These are phyloP conservation scores for Aspergillus fumigatus DNA, from an alignment of 2,329 filamentous ascomycete genomes.

Conservation along the genomic window DNA sequence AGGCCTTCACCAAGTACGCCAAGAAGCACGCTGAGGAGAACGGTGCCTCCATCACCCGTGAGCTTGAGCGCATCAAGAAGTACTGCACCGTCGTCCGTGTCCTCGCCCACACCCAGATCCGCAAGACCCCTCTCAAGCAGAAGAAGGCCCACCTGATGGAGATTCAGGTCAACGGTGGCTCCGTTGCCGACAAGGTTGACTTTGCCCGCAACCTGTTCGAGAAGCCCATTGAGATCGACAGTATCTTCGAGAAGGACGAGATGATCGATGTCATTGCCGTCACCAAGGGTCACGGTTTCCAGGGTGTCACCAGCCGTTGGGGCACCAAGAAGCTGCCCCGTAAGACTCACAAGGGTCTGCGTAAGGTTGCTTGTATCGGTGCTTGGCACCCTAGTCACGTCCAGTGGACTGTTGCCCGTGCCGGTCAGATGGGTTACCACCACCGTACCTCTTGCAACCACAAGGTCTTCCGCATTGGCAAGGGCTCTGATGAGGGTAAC, in stretches of 20 bases:
- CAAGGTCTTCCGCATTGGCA: constrained; percentile 99
- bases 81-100: constrained; percentile 99
- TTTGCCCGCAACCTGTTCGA: constrained; percentile 96
- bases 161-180: constrained; percentile 99
- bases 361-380: constrained; percentile 99
- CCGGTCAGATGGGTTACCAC: constrained; percentile 99
- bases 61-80: constrained; percentile 99
- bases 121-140: constrained; percentile 99
- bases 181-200: constrained; percentile 91
- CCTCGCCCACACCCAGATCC: constrained; percentile 98
- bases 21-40: constrained; percentile 98
- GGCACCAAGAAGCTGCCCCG: constrained; percentile 99
- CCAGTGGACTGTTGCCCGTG: constrained; percentile 99
- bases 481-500: constrained; percentile 84
- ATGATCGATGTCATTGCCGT: constrained; percentile 99
- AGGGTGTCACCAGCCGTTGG: constrained; percentile 96
- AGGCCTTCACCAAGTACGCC: constrained; percentile 99
- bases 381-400: constrained; percentile 99
- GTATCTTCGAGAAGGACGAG: constrained; percentile 99
- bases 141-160: constrained; percentile 99
- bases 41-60: constrained; percentile 86
- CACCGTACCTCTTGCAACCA: constrained; percentile 99
- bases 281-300: constrained; percentile 99
- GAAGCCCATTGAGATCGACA: constrained; percentile 91
- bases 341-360: constrained; percentile 99